Conservation (phyloP, 768 basidiomycete species). For the Mrakia frigida region DNA sequence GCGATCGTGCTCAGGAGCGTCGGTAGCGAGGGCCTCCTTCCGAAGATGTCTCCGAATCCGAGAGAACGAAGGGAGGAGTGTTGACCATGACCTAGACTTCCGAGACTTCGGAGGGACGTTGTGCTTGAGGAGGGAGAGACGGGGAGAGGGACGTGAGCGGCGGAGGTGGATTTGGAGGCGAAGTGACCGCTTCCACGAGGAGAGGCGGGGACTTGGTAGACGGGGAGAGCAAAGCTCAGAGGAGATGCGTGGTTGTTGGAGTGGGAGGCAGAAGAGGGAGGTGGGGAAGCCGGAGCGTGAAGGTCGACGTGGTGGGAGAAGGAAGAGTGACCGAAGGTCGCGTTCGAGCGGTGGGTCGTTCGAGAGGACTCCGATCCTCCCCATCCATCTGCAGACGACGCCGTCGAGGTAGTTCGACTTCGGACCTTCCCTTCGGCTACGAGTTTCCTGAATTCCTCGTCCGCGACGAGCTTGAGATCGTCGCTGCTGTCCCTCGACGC, state of each 20-base stretch:
- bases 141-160: neutral
- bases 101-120: neutral
- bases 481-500: slow-evolving; percentile 1
- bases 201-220: neutral
- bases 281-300: neutral
- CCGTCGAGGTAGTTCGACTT: neutral
- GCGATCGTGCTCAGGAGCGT: neutral
- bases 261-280: neutral
- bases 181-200: neutral
- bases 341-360: neutral
- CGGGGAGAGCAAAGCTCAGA: neutral
- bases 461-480: neutral
- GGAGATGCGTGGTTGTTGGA: neutral
- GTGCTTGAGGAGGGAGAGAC: neutral
- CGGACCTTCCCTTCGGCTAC: neutral
- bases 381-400: neutral
- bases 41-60: neutral
- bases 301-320: neutral
- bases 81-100: neutral
- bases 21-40: neutral
- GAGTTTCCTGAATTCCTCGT: slow-evolving; percentile 14
- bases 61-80: neutral
- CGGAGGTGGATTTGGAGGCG: neutral
- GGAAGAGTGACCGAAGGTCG: neutral
- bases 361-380: neutral